A percentile compares a stretch with the other conserved stretches of the same genome.
Conservation (phyloP, 139 green algal genomes). For the Desmodesmus armatus region DNA sequence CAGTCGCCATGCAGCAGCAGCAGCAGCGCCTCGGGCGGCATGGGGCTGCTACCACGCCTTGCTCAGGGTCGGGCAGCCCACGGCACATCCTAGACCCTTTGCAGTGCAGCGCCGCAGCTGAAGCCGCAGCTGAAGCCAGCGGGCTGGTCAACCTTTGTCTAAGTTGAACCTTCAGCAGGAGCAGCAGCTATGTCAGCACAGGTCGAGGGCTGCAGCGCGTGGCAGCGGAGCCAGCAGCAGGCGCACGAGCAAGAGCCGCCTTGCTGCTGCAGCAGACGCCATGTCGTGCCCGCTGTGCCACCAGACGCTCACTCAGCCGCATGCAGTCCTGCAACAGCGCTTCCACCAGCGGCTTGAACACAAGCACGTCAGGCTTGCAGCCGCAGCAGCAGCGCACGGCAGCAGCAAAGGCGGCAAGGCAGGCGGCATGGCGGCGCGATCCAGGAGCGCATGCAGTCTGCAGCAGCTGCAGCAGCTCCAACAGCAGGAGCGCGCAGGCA, state of each 20-base stretch:
- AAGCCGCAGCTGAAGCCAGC: conserved; percentile 36
- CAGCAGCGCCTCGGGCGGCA: too few relatives aligned
- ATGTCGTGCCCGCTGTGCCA: conserved; percentile 27
- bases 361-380: conserved; percentile 12
- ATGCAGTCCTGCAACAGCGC: conserved; percentile 17
- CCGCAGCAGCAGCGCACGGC: conserved; percentile 11
- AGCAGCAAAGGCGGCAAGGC: neutral
- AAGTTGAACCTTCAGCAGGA: neutral
- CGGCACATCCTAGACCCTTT: neutral
- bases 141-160: too few relatives aligned
- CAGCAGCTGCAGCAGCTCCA: conserved; percentile 31
- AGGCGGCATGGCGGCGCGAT: neutral
- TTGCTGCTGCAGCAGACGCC: neutral
- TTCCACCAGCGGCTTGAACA: conserved; percentile 9
- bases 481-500: neutral
- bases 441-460: conserved; percentile 16
- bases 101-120: neutral
- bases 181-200: conserved; percentile 1
- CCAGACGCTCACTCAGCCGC: conserved; percentile 30
- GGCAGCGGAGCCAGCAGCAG: neutral
- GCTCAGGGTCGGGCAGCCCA: conserved; percentile 22
- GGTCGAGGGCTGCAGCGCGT: neutral
- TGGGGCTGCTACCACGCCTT: conserved; percentile 13
- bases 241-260: neutral
- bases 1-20: conserved; percentile 2